Evolutionary conservation across 2,329 filamentous ascomycete species (phyloP), one percentile per base, ranked within the genome.

Genomic region (Daldinia sp.): DNA sequence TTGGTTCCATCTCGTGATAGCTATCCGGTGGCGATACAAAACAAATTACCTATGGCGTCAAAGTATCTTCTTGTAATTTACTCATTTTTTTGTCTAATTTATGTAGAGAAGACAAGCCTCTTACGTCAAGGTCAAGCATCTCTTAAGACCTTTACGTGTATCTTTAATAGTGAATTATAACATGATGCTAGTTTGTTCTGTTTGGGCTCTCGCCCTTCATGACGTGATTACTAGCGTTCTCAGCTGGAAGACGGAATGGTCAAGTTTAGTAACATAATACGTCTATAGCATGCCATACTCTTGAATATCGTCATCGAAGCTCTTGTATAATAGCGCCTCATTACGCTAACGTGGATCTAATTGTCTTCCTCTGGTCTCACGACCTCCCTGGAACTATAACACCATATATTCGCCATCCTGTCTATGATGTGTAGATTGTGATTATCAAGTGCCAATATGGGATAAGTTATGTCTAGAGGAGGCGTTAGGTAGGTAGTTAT

Each of bases 221-320:
- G 54, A 30, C 33, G 46, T 63, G 59, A 63, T 62, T 33, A 30
- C 39, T 39, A 54, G 23, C 23, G 23, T 28, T 13, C 12, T n/a
- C 10, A 48, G 28, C 10, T 28, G 12, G 44, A 28, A 28, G 20
- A 3, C 12, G 20, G 2, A 12, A 44, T 9, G 7, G 3, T 4
- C 15, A 12, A 44, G 18, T 23, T 20, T 9, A 9, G 18, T 2
- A 23, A 4, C 12, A 2, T 23, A 44, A 20, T 44, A 23, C 18
- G 42, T 20, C 9, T 48, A 26, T 48, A 28, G 23, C 6, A 28
- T 12, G 13, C 5, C 15, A n/a, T 48, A 48, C 4, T 26, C 20
- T 6, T 26, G 10, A 3, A 28, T 13, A 48, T 48, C 12, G 44
- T 15, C 44, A 28, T 48, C 15, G 44, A 28, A 48, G 23, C 44